These are phyloP conservation scores for Zychaea mexicana DNA, from an alignment of 371 early-diverging fungal species.

Conservation along the genomic window DNA sequence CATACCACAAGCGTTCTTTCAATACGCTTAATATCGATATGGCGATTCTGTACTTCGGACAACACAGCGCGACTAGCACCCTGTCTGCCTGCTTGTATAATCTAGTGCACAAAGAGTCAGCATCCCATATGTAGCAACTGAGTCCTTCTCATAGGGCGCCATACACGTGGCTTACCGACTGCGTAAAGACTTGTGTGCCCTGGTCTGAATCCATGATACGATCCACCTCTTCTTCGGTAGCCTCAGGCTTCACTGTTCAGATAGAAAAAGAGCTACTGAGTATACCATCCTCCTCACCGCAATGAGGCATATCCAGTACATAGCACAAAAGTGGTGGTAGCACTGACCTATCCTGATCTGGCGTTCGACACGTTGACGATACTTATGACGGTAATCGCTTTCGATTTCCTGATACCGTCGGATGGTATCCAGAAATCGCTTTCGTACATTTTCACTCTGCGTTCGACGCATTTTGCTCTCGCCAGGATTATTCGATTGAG, in stretches of 20 bases:
- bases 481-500: background rate
- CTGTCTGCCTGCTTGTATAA: constrained; percentile 67
- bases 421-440: constrained; percentile 83
- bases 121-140: too few relatives aligned
- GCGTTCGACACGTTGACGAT: constrained; percentile 81
- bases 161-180: constrained; percentile 56
- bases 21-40: constrained; percentile 81
- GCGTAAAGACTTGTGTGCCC: constrained; percentile 75
- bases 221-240: constrained; percentile 76
- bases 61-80: constrained; percentile 75
- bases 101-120: constrained; percentile 33
- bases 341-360: constrained; percentile 81
- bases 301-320: too few relatives aligned
- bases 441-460: constrained; percentile 67
- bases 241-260: constrained; percentile 71
- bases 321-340: background rate
- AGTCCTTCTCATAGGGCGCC: too few relatives aligned
- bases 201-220: constrained; percentile 68
- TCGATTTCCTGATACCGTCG: constrained; percentile 82
- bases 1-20: constrained; percentile 74
- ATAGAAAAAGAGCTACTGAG: too few relatives aligned
- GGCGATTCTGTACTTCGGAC: constrained; percentile 77
- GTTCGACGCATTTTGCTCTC: background rate
- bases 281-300: too few relatives aligned
- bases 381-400: constrained; percentile 76